These are phyloP conservation scores for Aureobasidium namibiae DNA, from an alignment of 2,329 filamentous ascomycete genomes.

Conservation along the genomic window DNA sequence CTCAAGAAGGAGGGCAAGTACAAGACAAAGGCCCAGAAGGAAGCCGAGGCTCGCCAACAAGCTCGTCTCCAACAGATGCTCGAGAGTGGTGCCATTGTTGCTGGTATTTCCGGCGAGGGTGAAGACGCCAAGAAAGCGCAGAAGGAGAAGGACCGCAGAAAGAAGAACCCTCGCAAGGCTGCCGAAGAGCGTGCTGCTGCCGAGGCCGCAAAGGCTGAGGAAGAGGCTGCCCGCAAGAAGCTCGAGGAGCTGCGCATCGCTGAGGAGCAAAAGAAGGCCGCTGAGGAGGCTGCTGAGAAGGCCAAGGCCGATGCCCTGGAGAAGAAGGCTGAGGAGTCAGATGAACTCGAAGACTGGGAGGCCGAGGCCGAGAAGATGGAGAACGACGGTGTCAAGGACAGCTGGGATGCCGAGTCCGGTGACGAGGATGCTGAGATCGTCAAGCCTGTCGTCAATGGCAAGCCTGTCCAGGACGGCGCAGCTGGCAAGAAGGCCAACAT, in stretches of 20 bases:
- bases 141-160: constrained; percentile 65
- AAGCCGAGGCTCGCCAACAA: constrained; percentile 71
- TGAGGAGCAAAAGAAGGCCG: constrained; percentile 65
- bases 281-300: constrained; percentile 68
- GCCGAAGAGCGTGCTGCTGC: constrained; percentile 43
- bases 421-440: constrained; percentile 50
- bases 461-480: constrained; percentile 24
- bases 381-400: constrained; percentile 77
- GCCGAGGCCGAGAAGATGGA: constrained; percentile 66
- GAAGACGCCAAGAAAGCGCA: constrained; percentile 70
- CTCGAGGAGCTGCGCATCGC: constrained; percentile 43
- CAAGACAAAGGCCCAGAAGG: constrained; percentile 76
- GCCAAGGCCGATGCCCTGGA: constrained; percentile 61
- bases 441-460: constrained; percentile 29
- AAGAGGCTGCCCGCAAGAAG: constrained; percentile 50
- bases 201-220: constrained; percentile 28
- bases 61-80: constrained; percentile 79
- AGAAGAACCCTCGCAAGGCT: constrained; percentile 60
- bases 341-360: constrained; percentile 77
- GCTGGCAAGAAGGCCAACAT: constrained; percentile 21
- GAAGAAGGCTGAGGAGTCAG: constrained; percentile 54
- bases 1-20: constrained; percentile 83
- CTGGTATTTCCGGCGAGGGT: constrained; percentile 49
- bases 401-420: constrained; percentile 83
- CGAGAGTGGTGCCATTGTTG: constrained; percentile 58